Evolutionary conservation across 2,329 filamentous ascomycete genomes (phyloP).

Genomic region (Sporothrix pseudoabietina): DNA sequence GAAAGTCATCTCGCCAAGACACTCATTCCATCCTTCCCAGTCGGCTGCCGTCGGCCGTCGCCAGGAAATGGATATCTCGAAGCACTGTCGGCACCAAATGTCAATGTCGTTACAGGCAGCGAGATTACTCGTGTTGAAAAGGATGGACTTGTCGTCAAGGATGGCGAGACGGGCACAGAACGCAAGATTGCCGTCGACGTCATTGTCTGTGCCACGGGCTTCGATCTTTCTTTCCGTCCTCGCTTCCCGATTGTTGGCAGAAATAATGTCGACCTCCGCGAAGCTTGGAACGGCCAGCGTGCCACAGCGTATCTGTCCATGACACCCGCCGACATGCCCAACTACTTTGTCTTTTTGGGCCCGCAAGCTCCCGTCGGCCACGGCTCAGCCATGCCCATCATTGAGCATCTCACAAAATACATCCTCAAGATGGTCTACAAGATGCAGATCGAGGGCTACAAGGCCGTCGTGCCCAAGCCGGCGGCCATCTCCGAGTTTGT

Average conservation of each 20-base stretch:
- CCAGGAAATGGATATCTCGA: slow-evolving; percentile 50
- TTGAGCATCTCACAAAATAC: slow-evolving; percentile 39
- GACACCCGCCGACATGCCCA: slow-evolving; percentile 30
- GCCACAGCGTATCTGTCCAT: slow-evolving; percentile 33
- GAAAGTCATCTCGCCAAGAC: slow-evolving; percentile 28
- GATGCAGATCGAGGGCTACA: slow-evolving; percentile 40
- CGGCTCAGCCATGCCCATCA: slow-evolving; percentile 36
- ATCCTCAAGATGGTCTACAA: slow-evolving; percentile 39
- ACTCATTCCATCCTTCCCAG: slow-evolving; percentile 36
- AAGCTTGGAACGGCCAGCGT: slow-evolving; percentile 34
- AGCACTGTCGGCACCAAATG: slow-evolving; percentile 48
- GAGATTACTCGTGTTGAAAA: slow-evolving; percentile 44
- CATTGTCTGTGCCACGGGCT: slow-evolving; percentile 47
- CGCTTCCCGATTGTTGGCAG: slow-evolving; percentile 40
- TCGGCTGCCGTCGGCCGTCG: slow-evolving; percentile 48
- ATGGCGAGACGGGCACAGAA: slow-evolving; percentile 34
- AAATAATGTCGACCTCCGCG: slow-evolving; percentile 27
- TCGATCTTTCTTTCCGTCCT: slow-evolving; percentile 40
- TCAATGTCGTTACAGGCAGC: slow-evolving; percentile 46
- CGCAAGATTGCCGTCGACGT: slow-evolving; percentile 38
- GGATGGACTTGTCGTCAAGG: slow-evolving; percentile 38
- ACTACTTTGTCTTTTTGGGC: slow-evolving; percentile 36
- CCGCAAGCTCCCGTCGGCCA: slow-evolving; percentile 36
- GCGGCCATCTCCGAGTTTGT: slow-evolving; percentile 36
- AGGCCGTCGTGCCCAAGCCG: slow-evolving; percentile 33